These are phyloP conservation scores for Globisporangium spinosum DNA, from an alignment of 352 stramenopile genomes.

Conservation along the genomic window DNA sequence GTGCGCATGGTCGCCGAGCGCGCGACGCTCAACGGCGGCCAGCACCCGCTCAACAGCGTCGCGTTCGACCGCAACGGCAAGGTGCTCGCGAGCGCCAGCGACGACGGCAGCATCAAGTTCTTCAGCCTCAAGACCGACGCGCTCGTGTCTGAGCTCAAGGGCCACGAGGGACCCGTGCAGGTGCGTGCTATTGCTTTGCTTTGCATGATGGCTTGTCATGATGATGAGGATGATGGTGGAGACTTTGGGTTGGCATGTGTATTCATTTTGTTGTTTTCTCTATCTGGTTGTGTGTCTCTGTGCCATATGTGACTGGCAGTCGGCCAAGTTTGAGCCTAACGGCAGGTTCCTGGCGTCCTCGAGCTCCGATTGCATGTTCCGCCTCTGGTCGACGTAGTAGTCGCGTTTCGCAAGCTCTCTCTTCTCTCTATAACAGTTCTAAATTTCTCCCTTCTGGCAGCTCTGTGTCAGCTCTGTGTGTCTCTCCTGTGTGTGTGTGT, in stretches of 20 bases:
- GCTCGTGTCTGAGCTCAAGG: slow-evolving; percentile 75
- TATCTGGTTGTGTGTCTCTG: slow-evolving; percentile 1
- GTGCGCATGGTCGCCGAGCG: slow-evolving; percentile 93
- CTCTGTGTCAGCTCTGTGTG: not conserved
- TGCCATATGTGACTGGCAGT: slow-evolving; percentile 29
- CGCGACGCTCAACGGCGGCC: slow-evolving; percentile 75
- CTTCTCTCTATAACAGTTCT: slow-evolving; percentile 12
- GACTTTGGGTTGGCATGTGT: slow-evolving; percentile 17
- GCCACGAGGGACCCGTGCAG: slow-evolving; percentile 93
- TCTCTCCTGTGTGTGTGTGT: not conserved
- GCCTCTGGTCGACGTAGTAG: slow-evolving; percentile 75
- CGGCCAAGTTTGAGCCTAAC: slow-evolving; percentile 87
- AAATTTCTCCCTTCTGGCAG: slow-evolving; percentile 13
- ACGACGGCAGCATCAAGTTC: slow-evolving; percentile 90
- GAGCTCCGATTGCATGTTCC: slow-evolving; percentile 92
- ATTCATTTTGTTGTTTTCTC: not conserved
- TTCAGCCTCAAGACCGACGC: slow-evolving; percentile 78
- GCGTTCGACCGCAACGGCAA: slow-evolving; percentile 89
- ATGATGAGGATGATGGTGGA: slow-evolving; percentile 10
- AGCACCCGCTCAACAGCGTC: slow-evolving; percentile 90
- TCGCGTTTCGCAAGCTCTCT: not conserved
- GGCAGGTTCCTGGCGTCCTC: slow-evolving; percentile 89
- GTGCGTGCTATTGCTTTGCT: slow-evolving; percentile 30
- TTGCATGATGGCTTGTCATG: slow-evolving; percentile 24
- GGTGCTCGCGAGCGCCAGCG: slow-evolving; percentile 79